Percentiles rank a stretch among this genome's conserved stretches.
Evolutionary conservation across 2,329 filamentous ascomycete genomes (phyloP).

Genomic region (Colletotrichum graminicola): DNA sequence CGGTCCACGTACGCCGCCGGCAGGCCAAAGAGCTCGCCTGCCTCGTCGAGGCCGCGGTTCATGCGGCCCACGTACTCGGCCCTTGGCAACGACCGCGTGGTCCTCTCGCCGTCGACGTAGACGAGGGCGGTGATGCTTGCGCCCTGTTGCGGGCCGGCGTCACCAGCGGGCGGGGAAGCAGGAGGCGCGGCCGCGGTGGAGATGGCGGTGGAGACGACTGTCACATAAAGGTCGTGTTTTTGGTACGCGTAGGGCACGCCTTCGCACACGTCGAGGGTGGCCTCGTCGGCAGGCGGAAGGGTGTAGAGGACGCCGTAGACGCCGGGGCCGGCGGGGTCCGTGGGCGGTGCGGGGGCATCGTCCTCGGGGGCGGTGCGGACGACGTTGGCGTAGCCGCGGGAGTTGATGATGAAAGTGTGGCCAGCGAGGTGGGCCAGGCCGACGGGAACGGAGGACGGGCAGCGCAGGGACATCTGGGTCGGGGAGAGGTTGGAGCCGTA

Average conservation of each 20-base stretch:
- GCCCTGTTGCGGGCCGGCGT: background rate
- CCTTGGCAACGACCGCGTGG: constrained; percentile 56
- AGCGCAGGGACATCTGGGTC: constrained; percentile 73
- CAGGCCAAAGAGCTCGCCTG: constrained; percentile 64
- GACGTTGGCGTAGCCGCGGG: constrained; percentile 77
- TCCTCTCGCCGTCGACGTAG: constrained; percentile 67
- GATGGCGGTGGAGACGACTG: constrained; percentile 47
- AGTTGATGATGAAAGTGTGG: constrained; percentile 76
- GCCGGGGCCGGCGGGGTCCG: constrained; percentile 48
- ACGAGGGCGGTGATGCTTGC: constrained; percentile 60
- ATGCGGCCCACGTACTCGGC: constrained; percentile 73
- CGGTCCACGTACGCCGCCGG: constrained; percentile 65
- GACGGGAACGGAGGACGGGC: constrained; percentile 67
- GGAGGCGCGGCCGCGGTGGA: constrained; percentile 1
- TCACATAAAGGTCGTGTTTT: constrained; percentile 61
- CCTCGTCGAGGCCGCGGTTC: constrained; percentile 73
- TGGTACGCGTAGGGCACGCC: constrained; percentile 73
- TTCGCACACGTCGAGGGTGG: constrained; percentile 67
- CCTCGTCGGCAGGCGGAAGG: constrained; percentile 64
- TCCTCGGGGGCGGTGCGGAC: constrained; percentile 50
- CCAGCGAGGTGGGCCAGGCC: constrained; percentile 68
- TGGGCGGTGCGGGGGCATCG: background rate
- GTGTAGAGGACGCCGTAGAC: constrained; percentile 71
- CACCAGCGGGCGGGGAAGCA: background rate
- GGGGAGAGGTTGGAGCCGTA: constrained; percentile 79